Evolutionary conservation across 805 yeast genomes (phyloP).

Genomic region (Monosporozyma unispora): DNA sequence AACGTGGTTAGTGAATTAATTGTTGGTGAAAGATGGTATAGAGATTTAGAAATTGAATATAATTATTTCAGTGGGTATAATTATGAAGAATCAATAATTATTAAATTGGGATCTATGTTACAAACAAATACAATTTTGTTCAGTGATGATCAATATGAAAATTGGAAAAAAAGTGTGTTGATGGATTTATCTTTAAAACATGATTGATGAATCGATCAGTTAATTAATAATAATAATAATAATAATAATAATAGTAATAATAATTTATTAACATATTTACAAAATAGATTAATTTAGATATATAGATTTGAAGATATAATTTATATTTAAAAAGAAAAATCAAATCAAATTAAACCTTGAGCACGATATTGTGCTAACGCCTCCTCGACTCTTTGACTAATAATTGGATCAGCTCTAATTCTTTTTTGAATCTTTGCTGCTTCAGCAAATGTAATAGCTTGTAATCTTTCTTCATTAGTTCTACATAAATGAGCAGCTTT

Average conservation of each 20-base stretch:
- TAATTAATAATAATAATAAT: no score
- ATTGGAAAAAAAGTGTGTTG: conserved; percentile 29
- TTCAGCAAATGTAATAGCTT: conserved; percentile 84
- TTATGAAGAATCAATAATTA: conserved; percentile 18
- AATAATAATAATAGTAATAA: neutral
- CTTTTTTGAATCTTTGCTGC: conserved; percentile 85
- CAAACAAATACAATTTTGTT: conserved; percentile 26
- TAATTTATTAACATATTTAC: neutral
- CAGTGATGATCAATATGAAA: conserved; percentile 25
- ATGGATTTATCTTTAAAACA: conserved; percentile 23
- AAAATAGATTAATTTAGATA: neutral
- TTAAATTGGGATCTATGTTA: conserved; percentile 31
- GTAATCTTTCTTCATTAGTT: conserved; percentile 76
- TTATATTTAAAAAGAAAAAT: neutral
- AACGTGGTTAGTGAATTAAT: conserved; percentile 46
- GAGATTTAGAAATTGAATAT: conserved; percentile 41
- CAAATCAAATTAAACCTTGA: conserved; percentile 22
- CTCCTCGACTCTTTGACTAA: conserved; percentile 55
- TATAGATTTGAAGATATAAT: neutral
- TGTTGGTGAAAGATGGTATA: conserved; percentile 53
- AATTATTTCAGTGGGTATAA: conserved; percentile 26
- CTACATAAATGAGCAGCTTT: conserved; percentile 77
- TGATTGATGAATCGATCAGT: neutral
- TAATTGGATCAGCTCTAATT: conserved; percentile 59
- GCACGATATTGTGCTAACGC: conserved; percentile 37